Conservation (phyloP, 352 stramenopile species). For the Globisporangium paroecandrum region DNA sequence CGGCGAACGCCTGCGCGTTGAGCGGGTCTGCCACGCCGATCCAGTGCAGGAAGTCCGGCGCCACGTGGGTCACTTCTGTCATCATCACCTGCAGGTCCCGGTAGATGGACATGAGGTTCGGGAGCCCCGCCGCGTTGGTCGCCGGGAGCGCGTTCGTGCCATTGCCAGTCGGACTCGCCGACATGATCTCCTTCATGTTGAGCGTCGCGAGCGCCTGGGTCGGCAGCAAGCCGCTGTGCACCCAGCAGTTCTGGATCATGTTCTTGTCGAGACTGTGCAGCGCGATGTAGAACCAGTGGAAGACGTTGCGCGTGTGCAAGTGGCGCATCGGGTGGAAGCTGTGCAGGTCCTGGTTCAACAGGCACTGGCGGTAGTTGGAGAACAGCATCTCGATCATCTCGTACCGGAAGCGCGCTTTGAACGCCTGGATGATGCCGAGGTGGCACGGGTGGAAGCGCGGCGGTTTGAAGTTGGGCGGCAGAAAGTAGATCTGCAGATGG, state of each 20-base stretch:
- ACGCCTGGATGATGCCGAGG: constrained; percentile 69
- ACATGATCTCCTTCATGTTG: constrained; percentile 59
- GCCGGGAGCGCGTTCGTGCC: background rate
- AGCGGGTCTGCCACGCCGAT: constrained; percentile 53
- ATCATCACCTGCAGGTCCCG: constrained; percentile 61
- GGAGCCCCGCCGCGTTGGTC: constrained; percentile 25
- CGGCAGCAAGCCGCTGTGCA: constrained; percentile 67
- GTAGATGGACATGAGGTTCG: constrained; percentile 39
- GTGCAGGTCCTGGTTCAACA: constrained; percentile 45
- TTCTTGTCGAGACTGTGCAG: constrained; percentile 67
- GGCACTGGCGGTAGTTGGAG: constrained; percentile 47
- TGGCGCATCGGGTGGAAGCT: constrained; percentile 46
- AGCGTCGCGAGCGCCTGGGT: constrained; percentile 60
- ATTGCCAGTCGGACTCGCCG: constrained; percentile 6
- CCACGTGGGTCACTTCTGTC: constrained; percentile 46
- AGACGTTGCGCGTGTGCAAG: constrained; percentile 78
- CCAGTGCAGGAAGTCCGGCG: constrained; percentile 75
- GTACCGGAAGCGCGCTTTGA: constrained; percentile 76
- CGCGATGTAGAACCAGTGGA: constrained; percentile 80
- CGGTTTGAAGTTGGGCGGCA: constrained; percentile 78
- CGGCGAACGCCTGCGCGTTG: constrained; percentile 60
- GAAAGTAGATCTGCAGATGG: constrained; percentile 75
- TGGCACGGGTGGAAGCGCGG: constrained; percentile 73
- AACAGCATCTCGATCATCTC: constrained; percentile 81
- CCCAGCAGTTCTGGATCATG: constrained; percentile 71